Percentiles rank a stretch among this genome's conserved stretches.
Evolutionary conservation across 2,329 filamentous ascomycete genomes (phyloP).

Genomic region (Oidium heveae): DNA sequence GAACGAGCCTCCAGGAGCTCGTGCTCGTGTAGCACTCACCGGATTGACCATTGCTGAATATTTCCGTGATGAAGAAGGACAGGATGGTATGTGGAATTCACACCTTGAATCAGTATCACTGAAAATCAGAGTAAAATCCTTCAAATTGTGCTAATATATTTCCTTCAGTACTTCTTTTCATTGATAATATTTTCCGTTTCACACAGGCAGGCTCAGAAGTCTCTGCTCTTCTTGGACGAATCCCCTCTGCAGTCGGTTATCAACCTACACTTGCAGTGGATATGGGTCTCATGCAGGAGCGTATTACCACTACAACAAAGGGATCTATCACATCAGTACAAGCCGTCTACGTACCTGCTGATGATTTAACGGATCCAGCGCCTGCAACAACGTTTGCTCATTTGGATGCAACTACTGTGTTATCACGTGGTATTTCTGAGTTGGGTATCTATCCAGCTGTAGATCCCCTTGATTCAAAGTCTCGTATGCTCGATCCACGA

Average conservation of each 20-base stretch:
- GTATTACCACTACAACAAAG: slow-evolving; percentile 98
- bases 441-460: slow-evolving; percentile 99
- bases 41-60: slow-evolving; percentile 57
- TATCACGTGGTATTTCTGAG: slow-evolving; percentile 99
- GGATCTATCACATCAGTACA: slow-evolving; percentile 99
- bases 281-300: slow-evolving; percentile 99
- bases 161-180: slow-evolving; percentile 70
- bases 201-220: slow-evolving; percentile 99
- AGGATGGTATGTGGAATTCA: slow-evolving; percentile 41
- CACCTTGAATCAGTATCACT: neutral
- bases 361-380: slow-evolving; percentile 99
- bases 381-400: slow-evolving; percentile 98
- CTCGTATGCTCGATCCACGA: slow-evolving; percentile 97
- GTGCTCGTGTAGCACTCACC: slow-evolving; percentile 98
- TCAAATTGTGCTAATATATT: neutral
- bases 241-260: slow-evolving; percentile 99
- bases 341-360: slow-evolving; percentile 99
- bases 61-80: slow-evolving; percentile 52
- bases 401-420: slow-evolving; percentile 98
- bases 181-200: slow-evolving; percentile 99
- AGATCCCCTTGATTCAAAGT: slow-evolving; percentile 98
- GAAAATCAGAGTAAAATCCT: neutral
- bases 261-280: slow-evolving; percentile 95
- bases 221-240: slow-evolving; percentile 97
- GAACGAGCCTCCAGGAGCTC: slow-evolving; percentile 99